A percentile compares a stretch with the other conserved stretches of the same genome.
These are phyloP conservation scores for Uronychia setigera DNA, from an alignment of 73 alveolate species.

Conservation along the genomic window DNA sequence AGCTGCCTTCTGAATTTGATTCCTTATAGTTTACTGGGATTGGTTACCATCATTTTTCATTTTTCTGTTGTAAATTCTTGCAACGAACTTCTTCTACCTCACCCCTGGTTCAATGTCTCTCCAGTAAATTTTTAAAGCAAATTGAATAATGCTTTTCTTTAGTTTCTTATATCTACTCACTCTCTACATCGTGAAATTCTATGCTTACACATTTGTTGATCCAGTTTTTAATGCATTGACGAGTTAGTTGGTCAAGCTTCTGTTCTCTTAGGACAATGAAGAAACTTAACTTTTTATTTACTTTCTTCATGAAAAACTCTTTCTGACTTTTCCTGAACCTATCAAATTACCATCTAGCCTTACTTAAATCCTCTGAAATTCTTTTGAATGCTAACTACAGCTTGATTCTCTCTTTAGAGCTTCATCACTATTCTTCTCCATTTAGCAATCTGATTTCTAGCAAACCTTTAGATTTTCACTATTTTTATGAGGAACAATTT, in stretches of 20 bases:
- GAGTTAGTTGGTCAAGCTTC: not conserved
- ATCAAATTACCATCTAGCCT: not conserved
- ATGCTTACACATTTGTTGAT: not conserved
- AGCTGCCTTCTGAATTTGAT: not conserved
- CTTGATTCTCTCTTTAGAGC: not conserved
- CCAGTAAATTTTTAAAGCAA: not conserved
- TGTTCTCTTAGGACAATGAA: not conserved
- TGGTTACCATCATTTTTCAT: not conserved
- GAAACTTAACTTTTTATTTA: not conserved
- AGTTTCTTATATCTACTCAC: not conserved
- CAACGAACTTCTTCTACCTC: not conserved
- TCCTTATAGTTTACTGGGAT: no score
- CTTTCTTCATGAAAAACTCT: not conserved
- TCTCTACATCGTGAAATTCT: not conserved
- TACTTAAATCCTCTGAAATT: not conserved
- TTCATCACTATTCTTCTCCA: not conserved
- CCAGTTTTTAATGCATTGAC: not conserved
- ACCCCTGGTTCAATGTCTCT: not conserved
- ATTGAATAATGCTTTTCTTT: not conserved
- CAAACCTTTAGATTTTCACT: not conserved
- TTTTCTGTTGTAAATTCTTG: not conserved
- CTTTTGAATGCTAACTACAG: not conserved
- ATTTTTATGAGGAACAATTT: not conserved
- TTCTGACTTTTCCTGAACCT: not conserved
- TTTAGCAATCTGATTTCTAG: no score